Base-by-base conservation (phyloP, 768 basidiomycete species). In the Trametes villosa region DNA sequence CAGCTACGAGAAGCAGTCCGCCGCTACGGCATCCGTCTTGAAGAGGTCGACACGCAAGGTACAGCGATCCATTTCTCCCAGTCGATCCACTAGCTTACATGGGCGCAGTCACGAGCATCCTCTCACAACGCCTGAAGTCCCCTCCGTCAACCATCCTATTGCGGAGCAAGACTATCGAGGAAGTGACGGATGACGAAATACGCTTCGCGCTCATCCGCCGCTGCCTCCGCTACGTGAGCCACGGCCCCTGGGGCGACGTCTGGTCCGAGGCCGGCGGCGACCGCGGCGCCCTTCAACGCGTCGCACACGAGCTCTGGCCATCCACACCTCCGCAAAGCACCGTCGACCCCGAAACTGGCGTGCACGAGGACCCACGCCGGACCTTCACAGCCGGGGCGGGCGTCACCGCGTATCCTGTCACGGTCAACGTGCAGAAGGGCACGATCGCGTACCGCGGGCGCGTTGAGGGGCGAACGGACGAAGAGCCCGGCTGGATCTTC, bases 191-290 rank as follows among this genome's bases (percentile, higher is more conserved):
- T n/a, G 58, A 54, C 1, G 57, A 67, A 0, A 55, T 70, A 3
- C 71, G 65, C 12, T 22, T 52, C 5, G 65, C 70, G 4, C 61
- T 77, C n/a, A 65, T 78, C 20, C 69, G 74, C 9, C 75, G 77
- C 20, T 71, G 87, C 29, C 75, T 92, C 52, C 89, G 91, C 15
- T 89, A 86, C 66, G 75, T 86, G 41, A 93, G 92, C 0, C 86
- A 84, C 45, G 77, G 82, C 38, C 87, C 90, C 2, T 94, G 92
- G 92, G 92, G 92, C 5, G 84, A 85, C 47, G 67, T 81, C 18
- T 81, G 77, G 9, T 83, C 91, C 2, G 86, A 91, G 64, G 84
- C 79, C 2, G 73, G 81, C 59, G 81, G 92, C 33, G 79, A 83
- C 9, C 71, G 68, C 40, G 63, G 57, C 7, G 81, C 79, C 50